phyloP scores from a whole-genome alignment of 768 basidiomycete species.

The Lyophyllum shimeji region DNA sequence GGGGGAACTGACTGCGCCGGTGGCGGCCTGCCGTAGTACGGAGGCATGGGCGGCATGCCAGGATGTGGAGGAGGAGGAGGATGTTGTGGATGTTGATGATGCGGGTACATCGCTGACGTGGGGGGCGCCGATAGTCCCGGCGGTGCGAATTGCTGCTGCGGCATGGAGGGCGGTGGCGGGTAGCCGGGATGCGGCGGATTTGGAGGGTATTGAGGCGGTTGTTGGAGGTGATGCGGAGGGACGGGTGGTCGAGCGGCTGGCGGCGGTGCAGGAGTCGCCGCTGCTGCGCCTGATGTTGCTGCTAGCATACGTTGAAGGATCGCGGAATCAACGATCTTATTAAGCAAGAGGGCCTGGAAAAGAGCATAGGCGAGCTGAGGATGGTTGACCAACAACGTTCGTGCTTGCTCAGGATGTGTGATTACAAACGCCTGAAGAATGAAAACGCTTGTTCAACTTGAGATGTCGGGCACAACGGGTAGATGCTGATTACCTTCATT shows the following conservation, averaged over 20 bases:
- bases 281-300: slow-evolving; percentile 28
- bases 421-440: slow-evolving; percentile 80
- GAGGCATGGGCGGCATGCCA: slow-evolving; percentile 30
- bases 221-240: slow-evolving; percentile 35
- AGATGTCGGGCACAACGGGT: slow-evolving; percentile 8
- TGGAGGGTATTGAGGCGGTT: slow-evolving; percentile 26
- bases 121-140: slow-evolving; percentile 26
- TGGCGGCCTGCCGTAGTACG: slow-evolving; percentile 35
- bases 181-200: slow-evolving; percentile 31
- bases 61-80: slow-evolving; percentile 13
- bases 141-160: slow-evolving; percentile 32
- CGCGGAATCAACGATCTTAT: slow-evolving; percentile 89
- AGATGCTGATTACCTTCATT: slow-evolving; percentile 89
- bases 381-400: slow-evolving; percentile 71
- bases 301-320: slow-evolving; percentile 73
- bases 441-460: slow-evolving; percentile 4
- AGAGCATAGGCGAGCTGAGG: slow-evolving; percentile 96
- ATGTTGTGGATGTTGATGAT: slow-evolving; percentile 25
- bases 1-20: slow-evolving; percentile 26
- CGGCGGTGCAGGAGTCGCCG: slow-evolving; percentile 16
- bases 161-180: slow-evolving; percentile 26
- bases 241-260: slow-evolving; percentile 25
- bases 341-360: slow-evolving; percentile 90
- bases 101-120: slow-evolving; percentile 29
- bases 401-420: slow-evolving; percentile 88